A percentile compares a stretch with the other conserved stretches of the same genome.
phyloP scores from a whole-genome alignment of 306 rosid genomes.

The Vigna mungo region DNA sequence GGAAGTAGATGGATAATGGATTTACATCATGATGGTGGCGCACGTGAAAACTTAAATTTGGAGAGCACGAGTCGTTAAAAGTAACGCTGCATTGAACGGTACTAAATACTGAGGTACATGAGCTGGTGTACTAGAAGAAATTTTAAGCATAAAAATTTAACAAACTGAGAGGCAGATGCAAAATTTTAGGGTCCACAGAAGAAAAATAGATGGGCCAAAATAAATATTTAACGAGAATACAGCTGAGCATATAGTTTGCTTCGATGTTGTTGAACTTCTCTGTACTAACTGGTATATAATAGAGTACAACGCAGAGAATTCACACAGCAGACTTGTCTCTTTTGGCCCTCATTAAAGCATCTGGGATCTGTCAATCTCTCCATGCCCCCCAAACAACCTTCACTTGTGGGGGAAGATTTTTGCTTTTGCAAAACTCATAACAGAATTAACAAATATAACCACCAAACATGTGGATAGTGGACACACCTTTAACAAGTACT shows the following conservation, averaged over 20 bases:
- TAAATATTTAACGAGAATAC: constrained; percentile 31
- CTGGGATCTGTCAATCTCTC: constrained; percentile 19
- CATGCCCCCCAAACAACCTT: constrained; percentile 47
- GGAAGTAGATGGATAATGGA: background rate
- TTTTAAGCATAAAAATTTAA: constrained; percentile 24
- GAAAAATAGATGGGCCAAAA: constrained; percentile 15
- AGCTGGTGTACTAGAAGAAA: constrained; percentile 20
- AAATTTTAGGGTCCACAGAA: background rate
- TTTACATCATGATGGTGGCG: background rate
- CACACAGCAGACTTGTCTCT: constrained; percentile 15
- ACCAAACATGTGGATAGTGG: background rate
- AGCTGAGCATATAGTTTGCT: constrained; percentile 32
- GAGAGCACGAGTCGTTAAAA: constrained; percentile 15
- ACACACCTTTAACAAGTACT: too few species aligned
- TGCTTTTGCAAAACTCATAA: constrained; percentile 50
- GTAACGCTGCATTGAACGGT: constrained; percentile 27
- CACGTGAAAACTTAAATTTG: constrained; percentile 34
- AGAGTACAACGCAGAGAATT: constrained; percentile 36
- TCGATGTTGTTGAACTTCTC: constrained; percentile 43
- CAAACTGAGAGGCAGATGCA: constrained; percentile 11
- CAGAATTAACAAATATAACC: constrained; percentile 47
- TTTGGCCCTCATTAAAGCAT: constrained; percentile 25
- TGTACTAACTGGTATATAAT: constrained; percentile 5
- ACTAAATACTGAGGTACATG: constrained; percentile 29
- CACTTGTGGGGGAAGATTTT: constrained; percentile 68